Percentiles rank a stretch among this genome's conserved stretches.
These are phyloP conservation scores for Microascus cirrosus DNA, from an alignment of 2,329 filamentous ascomycete species.

Conservation along the genomic window DNA sequence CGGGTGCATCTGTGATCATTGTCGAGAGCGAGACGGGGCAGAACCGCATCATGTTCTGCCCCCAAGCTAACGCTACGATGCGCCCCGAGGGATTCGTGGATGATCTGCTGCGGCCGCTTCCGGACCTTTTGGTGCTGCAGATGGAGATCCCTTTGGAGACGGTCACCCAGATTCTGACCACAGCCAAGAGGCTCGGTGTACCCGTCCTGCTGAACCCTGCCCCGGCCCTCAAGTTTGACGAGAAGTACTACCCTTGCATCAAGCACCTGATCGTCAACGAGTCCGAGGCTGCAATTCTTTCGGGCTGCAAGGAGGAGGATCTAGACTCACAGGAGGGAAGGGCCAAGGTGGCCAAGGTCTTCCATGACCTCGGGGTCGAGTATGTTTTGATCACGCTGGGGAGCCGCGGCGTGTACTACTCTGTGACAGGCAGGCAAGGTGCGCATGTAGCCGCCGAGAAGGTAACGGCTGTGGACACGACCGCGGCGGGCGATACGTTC, in stretches of 20 bases:
- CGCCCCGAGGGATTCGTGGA: constrained; percentile 20
- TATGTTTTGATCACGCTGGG: constrained; percentile 82
- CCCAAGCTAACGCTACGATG: constrained; percentile 55
- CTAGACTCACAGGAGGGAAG: constrained; percentile 35
- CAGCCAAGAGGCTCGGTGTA: constrained; percentile 34
- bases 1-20: constrained; percentile 64
- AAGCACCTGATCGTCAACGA: constrained; percentile 83
- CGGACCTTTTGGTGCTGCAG: constrained; percentile 63
- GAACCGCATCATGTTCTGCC: constrained; percentile 65
- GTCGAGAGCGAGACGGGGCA: constrained; percentile 63
- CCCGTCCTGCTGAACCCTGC: constrained; percentile 78
- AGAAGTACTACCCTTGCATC: constrained; percentile 53
- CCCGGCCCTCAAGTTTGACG: constrained; percentile 59
- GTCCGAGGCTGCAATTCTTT: constrained; percentile 71
- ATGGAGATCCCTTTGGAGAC: constrained; percentile 63
- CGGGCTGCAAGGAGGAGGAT: constrained; percentile 37
- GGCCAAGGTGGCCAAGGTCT: constrained; percentile 39
- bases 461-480: constrained; percentile 78
- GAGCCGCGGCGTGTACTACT: constrained; percentile 63
- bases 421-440: constrained; percentile 27
- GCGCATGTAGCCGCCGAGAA: constrained; percentile 52
- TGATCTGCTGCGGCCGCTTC: constrained; percentile 21
- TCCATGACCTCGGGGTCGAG: constrained; percentile 57
- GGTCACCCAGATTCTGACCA: constrained; percentile 47
- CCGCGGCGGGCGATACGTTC: constrained; percentile 89